These are phyloP conservation scores for Sporothrix humicola DNA, from an alignment of 2,329 filamentous ascomycete genomes.

Conservation along the genomic window DNA sequence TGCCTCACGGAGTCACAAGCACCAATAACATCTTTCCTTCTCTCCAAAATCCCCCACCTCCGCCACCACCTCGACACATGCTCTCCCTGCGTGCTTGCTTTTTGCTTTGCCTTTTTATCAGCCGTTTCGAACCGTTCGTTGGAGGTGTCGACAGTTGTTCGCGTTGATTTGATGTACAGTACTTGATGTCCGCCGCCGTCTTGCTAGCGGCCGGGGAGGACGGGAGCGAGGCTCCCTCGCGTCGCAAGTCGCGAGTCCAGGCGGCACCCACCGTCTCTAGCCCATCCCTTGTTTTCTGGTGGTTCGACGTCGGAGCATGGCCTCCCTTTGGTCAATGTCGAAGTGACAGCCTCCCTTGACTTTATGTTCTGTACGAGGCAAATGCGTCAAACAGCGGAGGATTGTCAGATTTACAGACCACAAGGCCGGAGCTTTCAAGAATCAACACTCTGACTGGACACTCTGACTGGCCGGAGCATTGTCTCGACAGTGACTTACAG, in stretches of 20 bases:
- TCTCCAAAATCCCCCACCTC: background rate
- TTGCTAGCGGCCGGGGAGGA: constrained; percentile 6
- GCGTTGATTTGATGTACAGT: background rate
- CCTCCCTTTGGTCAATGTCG: no score
- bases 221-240: constrained; percentile 1
- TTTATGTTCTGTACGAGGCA: no score
- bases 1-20: background rate
- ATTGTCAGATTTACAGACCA: background rate
- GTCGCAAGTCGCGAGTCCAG: background rate
- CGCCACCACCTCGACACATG: constrained; percentile 22
- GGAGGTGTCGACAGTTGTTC: background rate
- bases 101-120: background rate
- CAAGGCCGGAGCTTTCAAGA: background rate
- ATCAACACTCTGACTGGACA: background rate
- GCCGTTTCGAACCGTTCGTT: background rate
- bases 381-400: background rate
- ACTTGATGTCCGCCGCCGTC: background rate
- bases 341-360: no score
- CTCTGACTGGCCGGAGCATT: background rate
- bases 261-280: background rate
- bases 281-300: background rate
- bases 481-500: constrained; percentile 4
- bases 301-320: no score
- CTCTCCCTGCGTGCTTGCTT: constrained; percentile 2
- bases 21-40: background rate